Base-by-base conservation (phyloP, 116 monocot genomes). In the Thalassia testudinum region DNA sequence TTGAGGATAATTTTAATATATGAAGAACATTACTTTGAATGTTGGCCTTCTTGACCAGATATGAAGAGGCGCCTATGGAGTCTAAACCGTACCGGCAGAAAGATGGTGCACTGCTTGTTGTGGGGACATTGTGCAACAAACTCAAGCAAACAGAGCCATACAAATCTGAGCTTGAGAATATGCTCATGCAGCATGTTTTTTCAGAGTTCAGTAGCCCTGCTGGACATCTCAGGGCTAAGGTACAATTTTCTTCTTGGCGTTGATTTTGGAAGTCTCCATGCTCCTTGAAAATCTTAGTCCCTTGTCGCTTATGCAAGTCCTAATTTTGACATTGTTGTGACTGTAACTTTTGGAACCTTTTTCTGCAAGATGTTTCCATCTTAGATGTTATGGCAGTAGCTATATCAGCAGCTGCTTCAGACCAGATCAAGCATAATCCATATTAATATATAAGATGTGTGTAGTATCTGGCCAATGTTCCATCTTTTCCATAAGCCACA, bases 61-160 rank as follows among this genome's bases (percentile, higher is more conserved):
- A 81, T 49, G 63, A 76, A 63, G 81, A 76, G 64, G 43, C 76
- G 70, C 53, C 69, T 21, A 7, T 43, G 40, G 81, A 81, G 26
- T 38, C 56, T 42, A 81, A 76, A 57, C 70, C 76, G 49, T 81
- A 66, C 64, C 76, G 81, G 22, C 76, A 81, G 26, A 81, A 81
- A 57, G 81, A 81, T 72, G 81, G 81, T 37, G 81, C 81, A 59
- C 76, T 81, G 59, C 76, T 81, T 52, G 81, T 76, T 47, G 76
- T 81, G 60, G 81, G 81, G 60, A 30, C 76, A 55, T 73, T 81
- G 45, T 81, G 73, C 66, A 76, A 81, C 60, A 76, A 76, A 49
- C 42, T 81, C 27, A 81, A 73, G 66, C 69, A 76, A 66, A 75
- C 66, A 26, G 76, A 81, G 23, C 81, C 81, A n/a, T 76, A 81